A percentile compares a stretch with the other conserved stretches of the same genome.
Conservation (phyloP, 805 yeast genomes). For the Saccharomyces eubayanus region DNA sequence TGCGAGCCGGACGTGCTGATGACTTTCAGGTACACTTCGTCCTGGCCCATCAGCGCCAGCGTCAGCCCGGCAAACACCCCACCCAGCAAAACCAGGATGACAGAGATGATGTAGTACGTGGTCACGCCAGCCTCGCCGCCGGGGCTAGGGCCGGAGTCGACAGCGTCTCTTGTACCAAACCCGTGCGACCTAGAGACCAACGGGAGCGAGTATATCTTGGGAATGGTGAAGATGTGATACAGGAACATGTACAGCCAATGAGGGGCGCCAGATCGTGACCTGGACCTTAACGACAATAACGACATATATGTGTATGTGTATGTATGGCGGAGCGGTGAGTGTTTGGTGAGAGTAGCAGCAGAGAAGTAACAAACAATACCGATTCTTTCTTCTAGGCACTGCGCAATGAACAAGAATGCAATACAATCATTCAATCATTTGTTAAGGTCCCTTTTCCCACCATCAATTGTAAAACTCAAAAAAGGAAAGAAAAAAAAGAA, state of each 20-base stretch:
- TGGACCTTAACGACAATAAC: not conserved
- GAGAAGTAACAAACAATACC: not conserved
- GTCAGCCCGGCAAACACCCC: conserved; percentile 93
- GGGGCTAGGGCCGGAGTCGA: not conserved
- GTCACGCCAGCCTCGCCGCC: conserved; percentile 33
- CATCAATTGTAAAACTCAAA: not conserved
- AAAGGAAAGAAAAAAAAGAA: not conserved
- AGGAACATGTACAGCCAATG: not conserved
- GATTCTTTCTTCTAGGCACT: not conserved
- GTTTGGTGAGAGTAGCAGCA: not conserved
- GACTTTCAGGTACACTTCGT: conserved; percentile 87
- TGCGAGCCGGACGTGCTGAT: conserved; percentile 79
- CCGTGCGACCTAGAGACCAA: not conserved
- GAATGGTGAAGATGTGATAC: not conserved
- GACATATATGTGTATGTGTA: no score
- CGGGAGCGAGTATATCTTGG: conserved; percentile 2
- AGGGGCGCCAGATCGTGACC: not conserved
- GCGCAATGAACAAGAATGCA: not conserved
- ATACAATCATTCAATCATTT: not conserved
- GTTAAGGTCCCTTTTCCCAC: not conserved
- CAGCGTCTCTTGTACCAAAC: not conserved
- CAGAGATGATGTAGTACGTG: conserved; percentile 45
- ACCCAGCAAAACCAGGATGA: conserved; percentile 59
- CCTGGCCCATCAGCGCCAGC: conserved; percentile 96
- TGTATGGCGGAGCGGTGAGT: not conserved